Evolutionary conservation across 345 rosid genomes (phyloP).

Genomic region (Acer saccharum): DNA sequence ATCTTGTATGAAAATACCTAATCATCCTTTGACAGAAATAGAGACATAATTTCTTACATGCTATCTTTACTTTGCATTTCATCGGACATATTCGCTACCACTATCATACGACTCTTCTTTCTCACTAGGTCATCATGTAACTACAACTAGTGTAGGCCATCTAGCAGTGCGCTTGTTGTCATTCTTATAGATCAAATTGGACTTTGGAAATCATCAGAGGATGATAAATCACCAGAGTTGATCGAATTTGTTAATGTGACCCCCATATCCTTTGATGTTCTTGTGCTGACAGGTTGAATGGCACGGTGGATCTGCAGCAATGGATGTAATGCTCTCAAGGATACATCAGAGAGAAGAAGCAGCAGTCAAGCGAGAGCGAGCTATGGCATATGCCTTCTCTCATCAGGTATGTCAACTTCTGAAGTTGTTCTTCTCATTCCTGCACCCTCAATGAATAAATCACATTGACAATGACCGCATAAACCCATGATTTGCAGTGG

Average conservation of each 20-base stretch:
- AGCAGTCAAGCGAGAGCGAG: constrained; percentile 82
- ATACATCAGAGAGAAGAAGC: constrained; percentile 90
- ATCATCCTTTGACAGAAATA: background rate
- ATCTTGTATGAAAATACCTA: background rate
- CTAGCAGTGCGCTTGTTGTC: background rate
- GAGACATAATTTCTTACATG: background rate
- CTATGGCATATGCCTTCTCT: constrained; percentile 95
- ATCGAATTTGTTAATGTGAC: background rate
- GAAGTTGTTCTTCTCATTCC: constrained; percentile 11
- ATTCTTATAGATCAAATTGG: background rate
- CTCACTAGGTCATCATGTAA: background rate
- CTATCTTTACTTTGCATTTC: background rate
- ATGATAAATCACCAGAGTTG: background rate
- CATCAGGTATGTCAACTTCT: constrained; percentile 67
- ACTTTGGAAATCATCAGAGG: background rate
- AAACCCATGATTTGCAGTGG: constrained; percentile 56
- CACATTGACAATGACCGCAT: constrained; percentile 4
- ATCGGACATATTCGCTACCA: background rate
- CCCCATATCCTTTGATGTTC: background rate
- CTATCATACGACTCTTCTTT: background rate
- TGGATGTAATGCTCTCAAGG: constrained; percentile 68
- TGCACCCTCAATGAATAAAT: background rate
- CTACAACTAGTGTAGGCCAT: background rate
- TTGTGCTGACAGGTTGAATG: constrained; percentile 75
- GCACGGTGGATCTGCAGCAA: constrained; percentile 77